Conservation (phyloP, 2,329 filamentous ascomycete species). For the Pseudogymnoascus sp. region DNA sequence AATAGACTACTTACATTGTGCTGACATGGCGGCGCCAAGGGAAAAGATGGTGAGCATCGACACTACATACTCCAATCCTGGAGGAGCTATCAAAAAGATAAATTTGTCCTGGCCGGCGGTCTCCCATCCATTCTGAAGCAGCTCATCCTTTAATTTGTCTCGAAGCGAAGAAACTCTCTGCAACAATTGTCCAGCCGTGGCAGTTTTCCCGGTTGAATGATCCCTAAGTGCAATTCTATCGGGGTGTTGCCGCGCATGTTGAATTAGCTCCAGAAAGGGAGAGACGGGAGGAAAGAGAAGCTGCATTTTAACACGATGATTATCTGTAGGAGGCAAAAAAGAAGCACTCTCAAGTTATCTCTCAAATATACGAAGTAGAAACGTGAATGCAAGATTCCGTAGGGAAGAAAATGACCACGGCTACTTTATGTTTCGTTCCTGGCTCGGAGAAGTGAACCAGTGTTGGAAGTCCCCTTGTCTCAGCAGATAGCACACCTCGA, state of each 20-base stretch:
- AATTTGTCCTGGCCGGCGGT: slow-evolving; percentile 13
- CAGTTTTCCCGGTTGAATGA: slow-evolving; percentile 14
- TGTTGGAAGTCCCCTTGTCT: neutral
- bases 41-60: slow-evolving; percentile 20
- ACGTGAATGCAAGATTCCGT: neutral
- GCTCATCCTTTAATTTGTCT: slow-evolving; percentile 10
- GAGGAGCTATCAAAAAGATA: slow-evolving; percentile 16
- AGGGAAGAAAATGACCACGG: neutral
- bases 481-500: neutral
- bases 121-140: slow-evolving; percentile 12
- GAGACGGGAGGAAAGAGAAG: slow-evolving; percentile 14
- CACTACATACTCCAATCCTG: slow-evolving; percentile 17
- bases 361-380: neutral
- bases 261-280: slow-evolving; percentile 16
- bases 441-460: neutral
- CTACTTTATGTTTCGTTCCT: neutral
- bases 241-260: slow-evolving; percentile 11
- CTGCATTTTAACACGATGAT: slow-evolving; percentile 13
- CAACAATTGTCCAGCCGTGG: slow-evolving; percentile 16
- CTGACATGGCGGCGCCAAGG: slow-evolving; percentile 16
- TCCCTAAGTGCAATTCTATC: slow-evolving; percentile 17
- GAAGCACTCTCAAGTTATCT: neutral
- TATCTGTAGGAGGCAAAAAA: neutral
- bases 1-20: slow-evolving; percentile 15
- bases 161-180: slow-evolving; percentile 15